Percentiles rank a stretch among this genome's conserved stretches.
Conservation (phyloP, 2,329 filamentous ascomycete genomes). For the Fusarium praegraminearum region DNA sequence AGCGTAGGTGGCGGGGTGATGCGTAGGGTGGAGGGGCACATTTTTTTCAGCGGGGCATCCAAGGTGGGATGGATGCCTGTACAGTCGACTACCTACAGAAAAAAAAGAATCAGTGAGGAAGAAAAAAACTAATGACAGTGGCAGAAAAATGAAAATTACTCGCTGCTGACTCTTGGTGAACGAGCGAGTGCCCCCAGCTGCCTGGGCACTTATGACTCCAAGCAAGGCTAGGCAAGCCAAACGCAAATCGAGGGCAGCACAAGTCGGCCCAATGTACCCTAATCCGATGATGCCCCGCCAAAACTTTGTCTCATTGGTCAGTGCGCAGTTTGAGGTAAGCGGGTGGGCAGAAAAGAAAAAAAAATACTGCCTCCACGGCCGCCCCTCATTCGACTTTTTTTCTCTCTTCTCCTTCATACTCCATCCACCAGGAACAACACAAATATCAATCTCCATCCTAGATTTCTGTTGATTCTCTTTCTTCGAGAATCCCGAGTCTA, state of each 20-base stretch:
- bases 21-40: conserved; percentile 30
- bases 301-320: conserved; percentile 42
- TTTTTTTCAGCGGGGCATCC: conserved; percentile 23
- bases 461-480: conserved; percentile 57
- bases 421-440: conserved; percentile 48
- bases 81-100: neutral
- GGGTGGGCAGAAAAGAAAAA: conserved; percentile 52
- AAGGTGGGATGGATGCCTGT: conserved; percentile 19
- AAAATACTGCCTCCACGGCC: conserved; percentile 53
- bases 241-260: conserved; percentile 17
- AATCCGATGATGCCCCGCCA: conserved; percentile 42
- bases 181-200: conserved; percentile 3
- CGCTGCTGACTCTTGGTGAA: conserved; percentile 1
- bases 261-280: conserved; percentile 44
- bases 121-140: conserved; percentile 21
- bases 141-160: conserved; percentile 22
- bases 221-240: neutral
- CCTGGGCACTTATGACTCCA: conserved; percentile 4
- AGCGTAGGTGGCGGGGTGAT: conserved; percentile 29
- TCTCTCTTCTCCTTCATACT: conserved; percentile 49
- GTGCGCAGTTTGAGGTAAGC: conserved; percentile 46
- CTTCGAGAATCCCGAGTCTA: conserved; percentile 64
- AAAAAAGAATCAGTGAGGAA: neutral
- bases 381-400: conserved; percentile 57
- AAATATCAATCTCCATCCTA: conserved; percentile 56